Percentiles rank a stretch among this genome's conserved stretches.
Conservation (phyloP, 2,329 filamentous ascomycete species). For the Chaetomiaceae sp. region DNA sequence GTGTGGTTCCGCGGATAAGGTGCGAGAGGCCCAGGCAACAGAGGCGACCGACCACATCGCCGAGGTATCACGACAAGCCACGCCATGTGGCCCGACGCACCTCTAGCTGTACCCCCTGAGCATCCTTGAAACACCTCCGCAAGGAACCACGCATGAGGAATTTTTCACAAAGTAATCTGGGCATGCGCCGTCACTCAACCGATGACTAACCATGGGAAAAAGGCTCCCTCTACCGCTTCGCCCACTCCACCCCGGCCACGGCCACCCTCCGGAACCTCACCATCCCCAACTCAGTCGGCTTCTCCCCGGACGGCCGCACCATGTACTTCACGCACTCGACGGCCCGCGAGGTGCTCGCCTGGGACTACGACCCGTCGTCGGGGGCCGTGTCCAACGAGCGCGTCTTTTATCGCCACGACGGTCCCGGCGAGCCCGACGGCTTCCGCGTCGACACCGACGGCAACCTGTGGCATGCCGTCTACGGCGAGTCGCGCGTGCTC, state of each 20-base stretch:
- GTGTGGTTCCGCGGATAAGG: not conserved
- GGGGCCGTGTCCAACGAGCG: slow-evolving; percentile 63
- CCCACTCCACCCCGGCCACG: slow-evolving; percentile 55
- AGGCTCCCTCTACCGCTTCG: slow-evolving; percentile 72
- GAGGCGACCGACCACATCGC: too few species aligned
- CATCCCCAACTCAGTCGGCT: slow-evolving; percentile 82
- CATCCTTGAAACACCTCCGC: not conserved
- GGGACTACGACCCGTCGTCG: slow-evolving; percentile 64
- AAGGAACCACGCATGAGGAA: not conserved
- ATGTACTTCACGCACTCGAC: slow-evolving; percentile 84
- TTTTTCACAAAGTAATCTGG: not conserved
- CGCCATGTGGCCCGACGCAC: slow-evolving; percentile 10
- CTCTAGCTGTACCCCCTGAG: not conserved
- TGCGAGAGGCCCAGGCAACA: not conserved
- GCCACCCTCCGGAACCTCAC: slow-evolving; percentile 60
- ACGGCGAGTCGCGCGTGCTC: slow-evolving; percentile 70
- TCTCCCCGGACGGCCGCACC: slow-evolving; percentile 66
- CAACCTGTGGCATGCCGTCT: slow-evolving; percentile 86
- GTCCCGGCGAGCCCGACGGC: slow-evolving; percentile 70
- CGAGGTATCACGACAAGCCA: not conserved
- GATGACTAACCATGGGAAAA: slow-evolving; percentile 14
- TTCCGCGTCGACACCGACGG: slow-evolving; percentile 80
- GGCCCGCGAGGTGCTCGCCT: slow-evolving; percentile 64
- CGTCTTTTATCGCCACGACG: slow-evolving; percentile 67
- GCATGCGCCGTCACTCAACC: not conserved